These are phyloP conservation scores for Diaporthe batatas DNA, from an alignment of 2,329 filamentous ascomycete species.

Conservation along the genomic window DNA sequence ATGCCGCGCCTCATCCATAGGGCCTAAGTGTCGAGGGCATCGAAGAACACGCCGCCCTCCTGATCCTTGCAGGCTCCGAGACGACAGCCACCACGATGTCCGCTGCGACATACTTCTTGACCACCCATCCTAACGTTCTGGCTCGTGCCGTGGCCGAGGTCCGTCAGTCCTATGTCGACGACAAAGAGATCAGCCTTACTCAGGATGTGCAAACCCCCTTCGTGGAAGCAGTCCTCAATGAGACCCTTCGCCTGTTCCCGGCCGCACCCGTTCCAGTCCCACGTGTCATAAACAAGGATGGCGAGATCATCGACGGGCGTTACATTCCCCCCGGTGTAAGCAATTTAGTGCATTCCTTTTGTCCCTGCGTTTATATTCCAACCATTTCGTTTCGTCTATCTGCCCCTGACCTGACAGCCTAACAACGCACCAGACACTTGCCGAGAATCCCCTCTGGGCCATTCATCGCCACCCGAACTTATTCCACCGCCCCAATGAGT, in stretches of 20 bases:
- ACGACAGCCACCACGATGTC: not conserved
- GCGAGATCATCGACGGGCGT: not conserved
- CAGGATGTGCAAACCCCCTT: not conserved
- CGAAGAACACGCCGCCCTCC: not conserved
- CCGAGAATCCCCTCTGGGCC: not conserved
- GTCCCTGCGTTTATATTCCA: not conserved
- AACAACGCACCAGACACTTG: not conserved
- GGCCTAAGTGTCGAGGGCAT: not conserved
- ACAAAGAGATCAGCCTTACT: not conserved
- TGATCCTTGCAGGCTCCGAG: not conserved
- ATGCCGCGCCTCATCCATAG: not conserved
- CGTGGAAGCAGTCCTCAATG: not conserved
- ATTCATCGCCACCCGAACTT: not conserved
- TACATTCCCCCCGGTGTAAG: not conserved
- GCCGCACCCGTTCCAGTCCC: too few relatives aligned
- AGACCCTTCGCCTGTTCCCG: not conserved
- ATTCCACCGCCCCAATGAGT: not conserved
- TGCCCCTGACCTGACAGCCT: not conserved
- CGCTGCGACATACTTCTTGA: not conserved
- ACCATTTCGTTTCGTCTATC: not conserved
- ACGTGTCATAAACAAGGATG: not conserved
- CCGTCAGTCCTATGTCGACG: not conserved
- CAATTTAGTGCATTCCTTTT: not conserved
- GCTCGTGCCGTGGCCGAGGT: not conserved
- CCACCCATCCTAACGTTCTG: not conserved